These are phyloP conservation scores for Ophioceras dolichostomum DNA, from an alignment of 2,329 filamentous ascomycete genomes.

Conservation along the genomic window DNA sequence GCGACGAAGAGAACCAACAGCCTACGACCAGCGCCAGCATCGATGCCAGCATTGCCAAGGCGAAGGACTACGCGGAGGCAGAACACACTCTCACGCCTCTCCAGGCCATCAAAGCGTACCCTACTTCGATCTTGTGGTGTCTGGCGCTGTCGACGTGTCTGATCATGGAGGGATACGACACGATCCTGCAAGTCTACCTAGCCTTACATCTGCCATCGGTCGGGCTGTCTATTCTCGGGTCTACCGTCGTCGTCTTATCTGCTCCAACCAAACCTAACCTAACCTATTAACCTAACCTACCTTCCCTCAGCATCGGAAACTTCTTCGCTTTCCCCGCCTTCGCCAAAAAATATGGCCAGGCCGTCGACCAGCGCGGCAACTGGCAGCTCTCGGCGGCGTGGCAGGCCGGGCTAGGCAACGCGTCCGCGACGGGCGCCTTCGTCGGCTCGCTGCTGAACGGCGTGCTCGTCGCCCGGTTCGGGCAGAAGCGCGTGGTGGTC, in stretches of 20 bases:
- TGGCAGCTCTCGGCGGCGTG: conserved; percentile 32
- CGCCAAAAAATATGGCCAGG: conserved; percentile 14
- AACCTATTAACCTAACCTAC: neutral
- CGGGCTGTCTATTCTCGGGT: no score
- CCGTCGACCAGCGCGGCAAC: conserved; percentile 12
- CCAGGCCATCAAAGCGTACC: conserved; percentile 11
- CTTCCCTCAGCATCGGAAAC: conserved; percentile 5
- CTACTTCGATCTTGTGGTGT: conserved; percentile 9
- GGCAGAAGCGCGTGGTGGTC: conserved; percentile 31
- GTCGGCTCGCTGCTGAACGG: conserved; percentile 36
- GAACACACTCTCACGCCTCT: conserved; percentile 7
- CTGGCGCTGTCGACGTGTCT: conserved; percentile 9
- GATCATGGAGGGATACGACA: conserved; percentile 11
- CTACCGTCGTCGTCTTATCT: no score
- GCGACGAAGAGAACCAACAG: no score
- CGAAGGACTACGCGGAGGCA: neutral
- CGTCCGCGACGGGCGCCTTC: conserved; percentile 29
- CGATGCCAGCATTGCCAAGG: no score
- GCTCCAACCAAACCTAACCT: no score
- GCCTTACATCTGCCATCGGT: no score
- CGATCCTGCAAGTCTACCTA: conserved; percentile 4
- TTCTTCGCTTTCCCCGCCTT: conserved; percentile 13
- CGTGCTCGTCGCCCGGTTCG: conserved; percentile 28
- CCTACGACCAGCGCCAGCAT: no score
- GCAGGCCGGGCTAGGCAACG: conserved; percentile 31